Base-by-base conservation (phyloP, 169 alveolate genomes). In the Toxoplasma gondii region DNA sequence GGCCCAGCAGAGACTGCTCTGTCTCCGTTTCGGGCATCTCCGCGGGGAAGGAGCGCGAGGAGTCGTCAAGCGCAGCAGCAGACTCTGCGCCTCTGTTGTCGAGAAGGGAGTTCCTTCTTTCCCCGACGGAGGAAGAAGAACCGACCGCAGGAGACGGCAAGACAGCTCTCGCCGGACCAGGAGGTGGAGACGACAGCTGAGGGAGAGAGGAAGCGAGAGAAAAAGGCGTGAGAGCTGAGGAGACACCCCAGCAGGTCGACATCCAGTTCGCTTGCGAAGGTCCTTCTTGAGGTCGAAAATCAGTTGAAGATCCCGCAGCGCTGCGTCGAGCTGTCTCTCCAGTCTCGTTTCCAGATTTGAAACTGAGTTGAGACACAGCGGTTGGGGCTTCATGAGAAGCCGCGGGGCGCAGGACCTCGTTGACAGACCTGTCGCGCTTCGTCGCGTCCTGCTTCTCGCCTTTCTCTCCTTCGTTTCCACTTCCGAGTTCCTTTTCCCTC, bases 161-260 rank as follows among this genome's bases (percentile, higher is more conserved):
- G 34, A 12, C 74, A 27, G n/a, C 74, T 64, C 34, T 16, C 29
- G n/a, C n/a, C 74, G 34, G 34, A 19, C n/a, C 31, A 64, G n/a
- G 86, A n/a, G 64, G 86, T 17, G 34, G 86, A n/a, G 16, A 17
- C 69, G 34, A 44, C 16, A 80, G 90, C n/a, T 67, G 67, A 29
- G 64, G n/a, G 69, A 39, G 67, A 19, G 24, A 22, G 90, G 12
- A 82, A 36, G 67, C 34, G 90, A 38, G 12, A 4, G 41, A 27
- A n/a, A 7, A 67, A 22, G 39, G 67, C 84, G 84, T 2, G 84
- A 17, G 84, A 74, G 84, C 29, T 4, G 84, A 31, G 4, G 64
- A 9, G 67, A 44, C 41, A 67, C 64, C 90, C 90, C 90, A 82
- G 67, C 69, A 41, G 10, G 53, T 49, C 34, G 90, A 41, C 90